phyloP scores from a whole-genome alignment of 2,329 filamentous ascomycete genomes.

The Penicillium glabrum region DNA sequence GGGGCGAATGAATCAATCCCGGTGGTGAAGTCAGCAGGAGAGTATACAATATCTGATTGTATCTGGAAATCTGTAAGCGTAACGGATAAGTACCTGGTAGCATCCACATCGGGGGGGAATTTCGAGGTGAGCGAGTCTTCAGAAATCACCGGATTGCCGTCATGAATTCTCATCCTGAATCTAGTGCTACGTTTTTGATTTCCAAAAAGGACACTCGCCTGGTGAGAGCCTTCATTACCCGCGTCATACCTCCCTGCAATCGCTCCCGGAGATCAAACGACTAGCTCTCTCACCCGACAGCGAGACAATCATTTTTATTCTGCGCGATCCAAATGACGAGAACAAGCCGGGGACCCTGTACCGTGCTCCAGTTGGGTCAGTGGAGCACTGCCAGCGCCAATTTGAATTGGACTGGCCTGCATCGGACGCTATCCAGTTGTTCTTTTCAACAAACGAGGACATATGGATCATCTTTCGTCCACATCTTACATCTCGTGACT shows the following conservation, averaged over 20 bases:
- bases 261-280: constrained; percentile 10
- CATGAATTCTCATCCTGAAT: background rate
- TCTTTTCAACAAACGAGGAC: constrained; percentile 1
- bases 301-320: constrained; percentile 12
- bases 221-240: background rate
- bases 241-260: background rate
- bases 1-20: background rate
- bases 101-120: background rate
- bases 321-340: constrained; percentile 11
- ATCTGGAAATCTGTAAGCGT: constrained; percentile 2
- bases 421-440: background rate
- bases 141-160: background rate
- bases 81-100: constrained; percentile 4
- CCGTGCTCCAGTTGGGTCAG: background rate
- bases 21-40: background rate
- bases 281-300: constrained; percentile 17
- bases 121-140: constrained; percentile 1
- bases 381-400: background rate
- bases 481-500: background rate
- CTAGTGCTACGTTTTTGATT: constrained; percentile 2
- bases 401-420: background rate
- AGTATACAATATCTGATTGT: background rate
- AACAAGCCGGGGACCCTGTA: background rate
- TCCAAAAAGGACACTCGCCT: background rate
- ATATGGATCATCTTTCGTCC: constrained; percentile 1